phyloP scores from a whole-genome alignment of 768 basidiomycete genomes.

The Pulveroboletus sp. region DNA sequence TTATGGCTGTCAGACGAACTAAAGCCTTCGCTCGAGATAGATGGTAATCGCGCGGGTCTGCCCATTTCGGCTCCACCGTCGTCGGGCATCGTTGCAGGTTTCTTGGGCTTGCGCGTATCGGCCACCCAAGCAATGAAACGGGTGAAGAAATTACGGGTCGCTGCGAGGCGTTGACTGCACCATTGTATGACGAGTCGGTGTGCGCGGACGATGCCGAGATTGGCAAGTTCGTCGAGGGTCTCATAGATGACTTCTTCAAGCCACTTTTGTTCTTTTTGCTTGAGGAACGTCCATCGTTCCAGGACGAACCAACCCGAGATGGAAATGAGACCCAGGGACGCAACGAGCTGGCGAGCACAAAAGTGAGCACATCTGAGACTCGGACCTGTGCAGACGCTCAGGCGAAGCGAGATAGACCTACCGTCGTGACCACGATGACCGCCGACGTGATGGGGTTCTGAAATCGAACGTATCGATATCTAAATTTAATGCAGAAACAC shows the following conservation, averaged over 20 bases:
- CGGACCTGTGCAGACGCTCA: neutral
- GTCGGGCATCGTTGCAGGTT: neutral
- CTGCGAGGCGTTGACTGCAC: slow-evolving; percentile 16
- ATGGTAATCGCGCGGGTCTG: neutral
- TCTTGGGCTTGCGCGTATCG: neutral
- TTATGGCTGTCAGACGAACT: neutral
- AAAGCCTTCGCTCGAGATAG: slow-evolving; percentile 5
- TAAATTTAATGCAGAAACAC: neutral
- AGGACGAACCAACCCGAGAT: slow-evolving; percentile 50
- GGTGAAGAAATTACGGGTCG: slow-evolving; percentile 3
- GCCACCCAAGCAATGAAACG: slow-evolving; percentile 13
- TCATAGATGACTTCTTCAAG: slow-evolving; percentile 36
- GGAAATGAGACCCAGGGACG: slow-evolving; percentile 38
- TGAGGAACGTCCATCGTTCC: slow-evolving; percentile 43
- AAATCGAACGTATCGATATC: neutral
- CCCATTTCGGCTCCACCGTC: neutral
- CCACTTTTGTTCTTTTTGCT: slow-evolving; percentile 44
- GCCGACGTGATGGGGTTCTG: slow-evolving; percentile 59
- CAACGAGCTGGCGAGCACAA: slow-evolving; percentile 20
- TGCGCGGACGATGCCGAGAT: slow-evolving; percentile 22
- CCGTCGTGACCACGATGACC: slow-evolving; percentile 68
- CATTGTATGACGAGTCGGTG: slow-evolving; percentile 20
- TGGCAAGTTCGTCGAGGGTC: slow-evolving; percentile 17
- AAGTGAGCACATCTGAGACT: neutral
- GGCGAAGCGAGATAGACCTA: slow-evolving; percentile 9